Evolutionary conservation across 2,329 filamentous ascomycete genomes (phyloP).

Genomic region (Cladosporium sp.): DNA sequence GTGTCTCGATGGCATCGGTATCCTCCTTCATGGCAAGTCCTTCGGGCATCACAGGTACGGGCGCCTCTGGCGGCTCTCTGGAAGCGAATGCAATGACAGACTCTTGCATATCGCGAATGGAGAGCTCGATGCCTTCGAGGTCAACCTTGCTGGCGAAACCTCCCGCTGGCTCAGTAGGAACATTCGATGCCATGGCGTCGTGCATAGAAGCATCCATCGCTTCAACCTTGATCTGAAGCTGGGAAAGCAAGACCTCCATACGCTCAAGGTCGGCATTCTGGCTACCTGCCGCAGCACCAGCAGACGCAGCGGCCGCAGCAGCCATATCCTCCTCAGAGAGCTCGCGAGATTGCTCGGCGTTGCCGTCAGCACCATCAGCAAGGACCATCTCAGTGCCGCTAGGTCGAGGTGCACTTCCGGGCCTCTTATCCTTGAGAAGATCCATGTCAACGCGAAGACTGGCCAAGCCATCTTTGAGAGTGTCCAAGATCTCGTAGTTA

Average conservation of each 20-base stretch:
- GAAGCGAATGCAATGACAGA: slow-evolving; percentile 52
- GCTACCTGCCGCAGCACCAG: slow-evolving; percentile 45
- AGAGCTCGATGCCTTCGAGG: slow-evolving; percentile 42
- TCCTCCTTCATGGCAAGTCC: slow-evolving; percentile 72
- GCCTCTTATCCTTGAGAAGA: slow-evolving; percentile 59
- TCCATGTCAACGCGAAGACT: slow-evolving; percentile 75
- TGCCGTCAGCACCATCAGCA: slow-evolving; percentile 43
- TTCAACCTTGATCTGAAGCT: slow-evolving; percentile 81
- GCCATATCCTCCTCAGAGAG: slow-evolving; percentile 39
- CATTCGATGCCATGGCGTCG: slow-evolving; percentile 40
- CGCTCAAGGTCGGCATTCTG: slow-evolving; percentile 75
- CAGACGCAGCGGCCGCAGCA: slow-evolving; percentile 17
- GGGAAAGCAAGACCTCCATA: slow-evolving; percentile 75
- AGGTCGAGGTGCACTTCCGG: slow-evolving; percentile 28
- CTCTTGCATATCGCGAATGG: slow-evolving; percentile 55
- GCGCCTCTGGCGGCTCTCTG: slow-evolving; percentile 31
- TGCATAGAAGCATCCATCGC: slow-evolving; percentile 58
- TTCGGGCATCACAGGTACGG: slow-evolving; percentile 30
- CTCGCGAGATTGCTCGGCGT: slow-evolving; percentile 37
- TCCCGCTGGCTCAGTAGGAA: slow-evolving; percentile 33
- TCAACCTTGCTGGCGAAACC: slow-evolving; percentile 49
- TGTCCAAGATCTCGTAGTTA: slow-evolving; percentile 85
- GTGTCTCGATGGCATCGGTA: slow-evolving; percentile 82
- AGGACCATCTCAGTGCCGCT: slow-evolving; percentile 51
- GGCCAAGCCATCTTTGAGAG: slow-evolving; percentile 76